Conservation (phyloP, 1,284 basidiomycete species). For the Irpex sp. region DNA sequence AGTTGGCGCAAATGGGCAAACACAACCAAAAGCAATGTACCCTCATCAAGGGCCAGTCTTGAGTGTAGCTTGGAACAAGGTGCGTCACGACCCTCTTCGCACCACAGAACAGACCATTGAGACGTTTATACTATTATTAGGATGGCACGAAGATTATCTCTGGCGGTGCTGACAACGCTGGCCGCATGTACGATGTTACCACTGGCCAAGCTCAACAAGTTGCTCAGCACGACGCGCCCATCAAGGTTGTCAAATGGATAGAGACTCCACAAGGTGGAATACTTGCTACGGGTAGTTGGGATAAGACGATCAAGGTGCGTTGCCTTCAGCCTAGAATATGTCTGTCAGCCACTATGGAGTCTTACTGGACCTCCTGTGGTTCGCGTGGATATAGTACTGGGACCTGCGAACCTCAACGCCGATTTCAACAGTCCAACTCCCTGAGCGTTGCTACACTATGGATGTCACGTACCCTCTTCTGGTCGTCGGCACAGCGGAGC, state of each 20-base stretch:
- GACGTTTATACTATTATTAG: conserved; percentile 28
- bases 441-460: conserved; percentile 88
- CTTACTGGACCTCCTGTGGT: neutral
- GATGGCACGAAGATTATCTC: conserved; percentile 83
- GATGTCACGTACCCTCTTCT: conserved; percentile 85
- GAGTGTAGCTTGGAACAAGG: conserved; percentile 81
- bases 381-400: conserved; percentile 72
- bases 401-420: conserved; percentile 75
- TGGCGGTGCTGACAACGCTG: conserved; percentile 85
- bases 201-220: conserved; percentile 74
- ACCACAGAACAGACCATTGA: neutral
- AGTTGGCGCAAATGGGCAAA: conserved; percentile 42
- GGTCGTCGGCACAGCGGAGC: conserved; percentile 93
- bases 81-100: conserved; percentile 22
- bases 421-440: conserved; percentile 75
- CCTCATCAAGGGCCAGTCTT: conserved; percentile 81
- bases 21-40: conserved; percentile 81
- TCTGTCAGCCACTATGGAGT: neutral
- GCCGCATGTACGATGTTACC: conserved; percentile 75
- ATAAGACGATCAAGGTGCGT: conserved; percentile 82
- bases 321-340: neutral
- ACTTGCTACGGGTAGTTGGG: conserved; percentile 88
- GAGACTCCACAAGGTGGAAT: conserved; percentile 67
- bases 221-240: conserved; percentile 82
- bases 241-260: conserved; percentile 76